phyloP scores from a whole-genome alignment of 208 protist species.

The Crithidia expoeki region DNA sequence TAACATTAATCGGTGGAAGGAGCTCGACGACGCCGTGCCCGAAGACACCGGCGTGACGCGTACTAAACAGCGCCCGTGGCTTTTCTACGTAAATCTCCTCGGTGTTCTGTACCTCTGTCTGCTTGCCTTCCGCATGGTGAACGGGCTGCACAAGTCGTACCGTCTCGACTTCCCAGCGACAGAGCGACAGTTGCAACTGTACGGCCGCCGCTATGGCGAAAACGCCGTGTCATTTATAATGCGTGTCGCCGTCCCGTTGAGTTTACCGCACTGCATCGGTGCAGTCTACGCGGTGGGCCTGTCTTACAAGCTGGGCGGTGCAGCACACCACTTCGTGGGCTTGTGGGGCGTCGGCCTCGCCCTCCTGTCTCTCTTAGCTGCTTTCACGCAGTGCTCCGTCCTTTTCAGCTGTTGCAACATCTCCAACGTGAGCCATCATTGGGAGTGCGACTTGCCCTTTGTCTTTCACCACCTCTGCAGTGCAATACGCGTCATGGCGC shows the following conservation, averaged over 20 bases:
- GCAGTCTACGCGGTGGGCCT: constrained; percentile 42
- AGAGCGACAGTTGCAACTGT: constrained; percentile 44
- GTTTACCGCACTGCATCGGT: constrained; percentile 30
- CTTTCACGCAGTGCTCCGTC: constrained; percentile 50
- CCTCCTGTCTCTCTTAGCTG: constrained; percentile 55
- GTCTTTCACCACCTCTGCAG: constrained; percentile 76
- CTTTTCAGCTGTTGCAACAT: constrained; percentile 63
- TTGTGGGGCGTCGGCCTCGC: constrained; percentile 82
- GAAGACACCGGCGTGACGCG: neutral
- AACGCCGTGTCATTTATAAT: constrained; percentile 39
- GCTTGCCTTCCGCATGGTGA: constrained; percentile 20
- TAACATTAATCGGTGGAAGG: constrained; percentile 27
- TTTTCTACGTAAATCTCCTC: constrained; percentile 36
- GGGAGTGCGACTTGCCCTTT: constrained; percentile 73
- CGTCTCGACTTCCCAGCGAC: constrained; percentile 56
- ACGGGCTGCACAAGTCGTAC: constrained; percentile 23
- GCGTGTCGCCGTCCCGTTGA: constrained; percentile 40
- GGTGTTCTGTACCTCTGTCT: constrained; percentile 20
- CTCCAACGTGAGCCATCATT: constrained; percentile 35
- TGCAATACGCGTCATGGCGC: constrained; percentile 44
- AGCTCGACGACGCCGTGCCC: constrained; percentile 17
- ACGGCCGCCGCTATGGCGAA: constrained; percentile 41
- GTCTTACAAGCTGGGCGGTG: constrained; percentile 52
- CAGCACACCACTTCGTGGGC: constrained; percentile 57
- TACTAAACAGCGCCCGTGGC: constrained; percentile 27